These are phyloP conservation scores for Cladophialophora psammophila DNA, from an alignment of 2,329 filamentous ascomycete species.

Conservation along the genomic window DNA sequence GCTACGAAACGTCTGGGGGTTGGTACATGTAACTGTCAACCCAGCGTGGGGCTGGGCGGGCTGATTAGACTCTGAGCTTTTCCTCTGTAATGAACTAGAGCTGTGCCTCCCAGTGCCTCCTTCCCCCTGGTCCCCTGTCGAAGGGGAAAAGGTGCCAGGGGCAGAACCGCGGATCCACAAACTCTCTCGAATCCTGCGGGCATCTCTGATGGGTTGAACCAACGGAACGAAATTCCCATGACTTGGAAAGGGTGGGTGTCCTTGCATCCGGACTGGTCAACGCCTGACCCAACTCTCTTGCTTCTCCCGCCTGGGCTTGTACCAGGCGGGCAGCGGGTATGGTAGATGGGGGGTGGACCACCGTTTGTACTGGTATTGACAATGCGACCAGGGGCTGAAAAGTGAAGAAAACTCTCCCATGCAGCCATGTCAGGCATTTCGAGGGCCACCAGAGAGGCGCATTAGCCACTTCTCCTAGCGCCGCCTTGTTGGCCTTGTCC, in stretches of 20 bases:
- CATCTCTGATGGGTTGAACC: background rate
- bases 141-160: slow-evolving; percentile 24
- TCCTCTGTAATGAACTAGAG: slow-evolving; percentile 6
- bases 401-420: slow-evolving; percentile 19
- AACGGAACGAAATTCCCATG: slow-evolving; percentile 23
- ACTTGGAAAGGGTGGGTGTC: slow-evolving; percentile 17
- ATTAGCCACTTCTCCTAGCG: slow-evolving; percentile 22
- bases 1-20: slow-evolving; percentile 27
- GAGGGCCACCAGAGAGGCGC: slow-evolving; percentile 12
- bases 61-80: slow-evolving; percentile 26
- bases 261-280: background rate
- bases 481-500: slow-evolving; percentile 20
- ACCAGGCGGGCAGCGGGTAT: slow-evolving; percentile 21
- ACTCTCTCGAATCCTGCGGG: slow-evolving; percentile 7
- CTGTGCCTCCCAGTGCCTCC: background rate
- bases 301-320: background rate
- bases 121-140: slow-evolving; percentile 7
- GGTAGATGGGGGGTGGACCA: background rate
- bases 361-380: slow-evolving; percentile 19
- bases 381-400: slow-evolving; percentile 30
- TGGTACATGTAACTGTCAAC: slow-evolving; percentile 20
- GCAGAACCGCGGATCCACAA: slow-evolving; percentile 15
- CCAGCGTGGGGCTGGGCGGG: slow-evolving; percentile 20
- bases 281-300: background rate
- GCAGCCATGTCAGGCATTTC: slow-evolving; percentile 36